Evolutionary conservation across 2,329 filamentous ascomycete genomes (phyloP).

Genomic region (Myriosclerotinia curreyana): DNA sequence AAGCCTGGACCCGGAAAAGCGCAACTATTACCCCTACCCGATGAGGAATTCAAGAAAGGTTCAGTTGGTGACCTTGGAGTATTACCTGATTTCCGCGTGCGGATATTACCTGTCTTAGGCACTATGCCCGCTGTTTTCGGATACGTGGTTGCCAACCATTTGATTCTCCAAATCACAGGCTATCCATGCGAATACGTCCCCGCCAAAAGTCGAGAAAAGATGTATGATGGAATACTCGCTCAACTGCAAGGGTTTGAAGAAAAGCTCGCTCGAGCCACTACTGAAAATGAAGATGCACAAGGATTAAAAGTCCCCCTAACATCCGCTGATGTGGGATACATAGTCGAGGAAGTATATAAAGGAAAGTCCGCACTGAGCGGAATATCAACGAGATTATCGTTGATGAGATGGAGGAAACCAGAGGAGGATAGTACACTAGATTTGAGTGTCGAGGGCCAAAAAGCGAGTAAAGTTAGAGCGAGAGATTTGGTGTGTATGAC

Average conservation of each 20-base stretch:
- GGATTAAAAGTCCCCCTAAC: constrained; percentile 80
- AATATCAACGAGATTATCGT: constrained; percentile 70
- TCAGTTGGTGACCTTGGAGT: constrained; percentile 82
- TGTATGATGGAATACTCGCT: constrained; percentile 82
- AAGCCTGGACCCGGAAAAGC: constrained; percentile 89
- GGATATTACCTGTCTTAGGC: constrained; percentile 91
- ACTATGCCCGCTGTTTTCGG: constrained; percentile 98
- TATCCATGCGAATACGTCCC: constrained; percentile 85
- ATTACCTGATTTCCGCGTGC: constrained; percentile 85
- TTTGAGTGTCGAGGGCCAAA: constrained; percentile 68
- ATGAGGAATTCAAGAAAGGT: constrained; percentile 85
- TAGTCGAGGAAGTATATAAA: constrained; percentile 84
- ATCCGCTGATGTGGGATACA: constrained; percentile 76
- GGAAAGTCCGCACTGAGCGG: constrained; percentile 82
- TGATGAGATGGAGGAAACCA: constrained; percentile 79
- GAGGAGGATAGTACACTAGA: constrained; percentile 55
- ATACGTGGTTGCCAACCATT: constrained; percentile 85
- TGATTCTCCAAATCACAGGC: constrained; percentile 75
- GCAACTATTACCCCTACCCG: constrained; percentile 77
- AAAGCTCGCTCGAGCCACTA: constrained; percentile 54
- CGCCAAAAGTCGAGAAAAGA: constrained; percentile 80
- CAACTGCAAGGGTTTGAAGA: constrained; percentile 77
- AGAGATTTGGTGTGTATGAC: constrained; percentile 85
- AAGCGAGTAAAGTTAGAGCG: constrained; percentile 65
- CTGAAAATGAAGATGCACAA: constrained; percentile 48